Percentiles rank a stretch among this genome's conserved stretches.
phyloP scores from a whole-genome alignment of 345 rosid genomes.

The Eucalyptus erythrocorys region DNA sequence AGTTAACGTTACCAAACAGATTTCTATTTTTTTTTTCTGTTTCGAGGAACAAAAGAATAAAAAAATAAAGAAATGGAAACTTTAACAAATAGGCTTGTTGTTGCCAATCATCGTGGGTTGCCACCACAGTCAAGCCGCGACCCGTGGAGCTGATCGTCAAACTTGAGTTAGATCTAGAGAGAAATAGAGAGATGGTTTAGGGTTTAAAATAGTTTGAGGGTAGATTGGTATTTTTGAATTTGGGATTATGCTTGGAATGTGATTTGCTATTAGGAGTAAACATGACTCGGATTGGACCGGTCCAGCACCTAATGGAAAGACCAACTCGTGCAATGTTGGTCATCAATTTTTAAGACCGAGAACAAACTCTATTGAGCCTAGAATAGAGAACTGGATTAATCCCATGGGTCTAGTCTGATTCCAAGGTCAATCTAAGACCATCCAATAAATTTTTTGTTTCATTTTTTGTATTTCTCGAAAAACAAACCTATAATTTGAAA shows the following conservation, averaged over 20 bases:
- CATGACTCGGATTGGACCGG: accelerated
- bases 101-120: background rate
- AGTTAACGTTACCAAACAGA: accelerated
- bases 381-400: accelerated
- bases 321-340: accelerated
- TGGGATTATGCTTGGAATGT: background rate
- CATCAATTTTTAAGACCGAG: too few species aligned
- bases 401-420: accelerated
- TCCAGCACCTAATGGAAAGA: accelerated
- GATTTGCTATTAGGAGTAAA: too few species aligned
- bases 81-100: too few species aligned
- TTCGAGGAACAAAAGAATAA: accelerated
- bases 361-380: accelerated
- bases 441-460: too few species aligned
- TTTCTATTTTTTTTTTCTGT: too few species aligned
- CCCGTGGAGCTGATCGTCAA: accelerated
- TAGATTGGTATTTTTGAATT: background rate
- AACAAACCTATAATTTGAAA: too few species aligned
- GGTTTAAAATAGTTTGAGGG: background rate
- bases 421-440: too few species aligned
- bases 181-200: background rate
- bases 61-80: too few species aligned
- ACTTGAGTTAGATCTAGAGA: background rate
- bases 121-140: accelerated
- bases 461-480: too few species aligned